Evolutionary conservation across 2,329 filamentous ascomycete genomes (phyloP), one percentile per base, ranked within the genome.

Genomic region (Sclerotinia sclerotiorum): DNA sequence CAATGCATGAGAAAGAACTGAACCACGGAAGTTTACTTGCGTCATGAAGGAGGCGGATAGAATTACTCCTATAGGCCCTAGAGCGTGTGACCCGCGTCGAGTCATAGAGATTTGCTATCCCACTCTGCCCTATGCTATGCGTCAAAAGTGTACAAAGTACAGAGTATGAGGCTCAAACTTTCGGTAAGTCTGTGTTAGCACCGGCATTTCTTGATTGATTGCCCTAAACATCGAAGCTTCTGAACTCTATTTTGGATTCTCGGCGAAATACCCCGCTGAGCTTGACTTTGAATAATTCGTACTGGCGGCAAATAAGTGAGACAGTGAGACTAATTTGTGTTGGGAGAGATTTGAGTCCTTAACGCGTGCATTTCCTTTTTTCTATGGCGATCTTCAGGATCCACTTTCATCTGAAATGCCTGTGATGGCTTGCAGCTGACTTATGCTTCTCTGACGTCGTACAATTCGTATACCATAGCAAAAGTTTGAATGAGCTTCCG

Each of bases 371-470:
- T 62, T 27, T 55, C 46, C 21, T 24, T 10, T 46, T 27, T 42
- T 39, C 17, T 27, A 11, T n/a, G 29, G 17, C 8, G 44, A 46
- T 58, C 65, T 61, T 44, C n/a, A 4, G 61, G 3, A 24, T 56
- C 35, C 35, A 21, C 62, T 42, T 32, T 32, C 21, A 17, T 32
- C n/a, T 8, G 7, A 27, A 46, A 54, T 17, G 46, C 46, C 44
- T 24, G 56, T 62, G 46, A 62, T 46, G 48, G 17, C 19, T 46
- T 61, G 49, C 65, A 52, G 56, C 29, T 67, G 65, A 61, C 65
- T 67, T 32, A 21, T 67, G 55, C 55, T 46, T 62, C 48, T 35
- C 32, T n/a, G 48, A 21, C 2, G 8, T 46, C 13, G 56, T 62
- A 54, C 13, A 46, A 35, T 27, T 44, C 19, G 21, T 35, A 27